These are phyloP conservation scores for Trichosporon ovoides DNA, from an alignment of 1,284 basidiomycete genomes.

Conservation along the genomic window DNA sequence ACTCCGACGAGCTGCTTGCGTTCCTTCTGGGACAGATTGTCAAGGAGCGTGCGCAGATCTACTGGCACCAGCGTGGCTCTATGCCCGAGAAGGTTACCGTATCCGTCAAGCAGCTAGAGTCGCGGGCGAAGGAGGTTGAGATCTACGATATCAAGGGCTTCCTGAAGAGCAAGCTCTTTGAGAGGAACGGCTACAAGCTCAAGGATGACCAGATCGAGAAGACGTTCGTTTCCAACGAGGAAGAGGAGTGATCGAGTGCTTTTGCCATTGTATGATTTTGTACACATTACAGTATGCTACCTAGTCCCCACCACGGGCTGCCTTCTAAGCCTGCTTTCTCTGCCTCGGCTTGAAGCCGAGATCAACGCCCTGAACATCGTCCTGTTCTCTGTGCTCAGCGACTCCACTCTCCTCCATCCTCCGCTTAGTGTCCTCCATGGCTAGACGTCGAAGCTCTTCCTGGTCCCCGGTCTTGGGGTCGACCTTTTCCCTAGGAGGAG, in stretches of 20 bases:
- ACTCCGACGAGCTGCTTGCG: slow-evolving; percentile 90
- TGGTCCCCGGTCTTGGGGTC: slow-evolving; percentile 25
- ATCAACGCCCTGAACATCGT: not conserved
- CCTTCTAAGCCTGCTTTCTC: not conserved
- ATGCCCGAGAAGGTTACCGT: slow-evolving; percentile 70
- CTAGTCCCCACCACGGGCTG: not conserved
- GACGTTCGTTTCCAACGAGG: slow-evolving; percentile 29
- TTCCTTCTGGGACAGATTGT: slow-evolving; percentile 91
- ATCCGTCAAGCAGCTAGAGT: slow-evolving; percentile 72
- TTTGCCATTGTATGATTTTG: not conserved
- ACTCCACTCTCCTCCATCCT: slow-evolving; percentile 33
- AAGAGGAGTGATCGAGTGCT: slow-evolving; percentile 6
- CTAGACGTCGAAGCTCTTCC: slow-evolving; percentile 34
- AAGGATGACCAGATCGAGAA: slow-evolving; percentile 39
- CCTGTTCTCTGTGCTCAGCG: slow-evolving; percentile 1
- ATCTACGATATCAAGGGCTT: slow-evolving; percentile 87
- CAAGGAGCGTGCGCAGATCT: slow-evolving; percentile 86
- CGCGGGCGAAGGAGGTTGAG: slow-evolving; percentile 84
- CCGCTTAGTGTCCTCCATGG: slow-evolving; percentile 43
- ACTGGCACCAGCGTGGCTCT: slow-evolving; percentile 65
- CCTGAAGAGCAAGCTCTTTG: slow-evolving; percentile 75
- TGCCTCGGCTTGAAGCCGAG: slow-evolving; percentile 2
- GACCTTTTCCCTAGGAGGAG: slow-evolving; percentile 30
- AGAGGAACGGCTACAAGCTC: slow-evolving; percentile 78
- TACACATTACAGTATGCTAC: slow-evolving; percentile 5